Base-by-base conservation (phyloP, 2,329 filamentous ascomycete genomes). In the Elsinoe arachidis region DNA sequence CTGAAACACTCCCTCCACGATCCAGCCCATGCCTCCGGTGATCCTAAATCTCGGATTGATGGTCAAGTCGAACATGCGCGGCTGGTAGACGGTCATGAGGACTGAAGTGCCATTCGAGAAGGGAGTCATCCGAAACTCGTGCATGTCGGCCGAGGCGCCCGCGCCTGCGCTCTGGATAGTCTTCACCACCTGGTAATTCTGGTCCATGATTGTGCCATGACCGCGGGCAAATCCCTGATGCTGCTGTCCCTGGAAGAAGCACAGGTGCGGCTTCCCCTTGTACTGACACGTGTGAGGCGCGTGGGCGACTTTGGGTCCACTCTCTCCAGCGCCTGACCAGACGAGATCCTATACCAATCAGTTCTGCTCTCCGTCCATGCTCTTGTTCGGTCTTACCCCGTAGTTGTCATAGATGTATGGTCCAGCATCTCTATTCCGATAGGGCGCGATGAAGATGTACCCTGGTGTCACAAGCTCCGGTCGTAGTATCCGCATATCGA, bases 1-100 rank as follows among this genome's bases (percentile, higher is more conserved):
- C 63, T 80, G 77, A 59, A 80, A 79, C 2, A 78, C 69, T 56
- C 76, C 76, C 64, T 79, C 74, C 61, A 79, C 75, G 35, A 80
- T 65, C 75, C 76, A 80, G 1, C 76, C 76, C 59, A 78, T 69
- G 3, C 76, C 76, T 6, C 69, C 66, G 49, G 70, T 62, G 12
- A 72, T 59, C 23, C 70, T 69, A 59, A 69, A 72, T 12, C 63
- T 60, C 21, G 67, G 63, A 51, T 71, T 70, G 10, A 63, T 66
- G 4, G 72, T 76, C 68, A 80, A 70, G 58, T 80, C 77, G 62
- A 76, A 72, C 62, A 70, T 68, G 21, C 67, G 62, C 12, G 70
- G 68, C 57, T 72, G 69, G 55, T 73, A 73, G 30, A 70, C 64
- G 19, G 69, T 72, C 61, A 71, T 64, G 14, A 73, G 63, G 5